phyloP scores from a whole-genome alignment of 2,329 filamentous ascomycete genomes.

The Dactylellina sp. region DNA sequence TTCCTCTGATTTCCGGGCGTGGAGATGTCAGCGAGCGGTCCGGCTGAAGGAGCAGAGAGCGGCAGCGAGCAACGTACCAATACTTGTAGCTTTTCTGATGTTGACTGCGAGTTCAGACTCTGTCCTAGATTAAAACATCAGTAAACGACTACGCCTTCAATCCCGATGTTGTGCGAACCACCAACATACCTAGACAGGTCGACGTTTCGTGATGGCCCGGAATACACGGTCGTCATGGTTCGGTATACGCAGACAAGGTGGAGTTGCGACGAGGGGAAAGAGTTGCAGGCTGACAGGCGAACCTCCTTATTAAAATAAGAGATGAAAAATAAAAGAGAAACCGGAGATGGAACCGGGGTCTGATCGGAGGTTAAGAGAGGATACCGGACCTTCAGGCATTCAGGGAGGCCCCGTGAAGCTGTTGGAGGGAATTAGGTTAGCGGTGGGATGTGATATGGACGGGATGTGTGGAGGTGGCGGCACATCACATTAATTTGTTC shows the following conservation, averaged over 20 bases:
- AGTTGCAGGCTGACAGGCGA: neutral
- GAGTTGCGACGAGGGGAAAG: conserved; percentile 31
- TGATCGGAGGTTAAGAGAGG: neutral
- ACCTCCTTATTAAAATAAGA: conserved; percentile 11
- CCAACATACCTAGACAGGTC: conserved; percentile 52
- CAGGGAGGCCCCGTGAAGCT: conserved; percentile 28
- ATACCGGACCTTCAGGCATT: conserved; percentile 5
- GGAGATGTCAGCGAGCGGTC: conserved; percentile 27
- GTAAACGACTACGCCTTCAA: neutral
- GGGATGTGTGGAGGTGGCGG: conserved; percentile 30
- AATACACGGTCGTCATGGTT: conserved; percentile 41
- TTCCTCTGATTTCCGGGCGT: conserved; percentile 69
- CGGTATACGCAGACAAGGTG: conserved; percentile 26
- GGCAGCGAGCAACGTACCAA: conserved; percentile 62
- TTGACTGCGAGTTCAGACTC: conserved; percentile 77
- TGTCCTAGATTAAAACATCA: conserved; percentile 66
- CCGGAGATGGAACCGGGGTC: conserved; percentile 26
- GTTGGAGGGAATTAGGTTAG: neutral
- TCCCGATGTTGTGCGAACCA: neutral
- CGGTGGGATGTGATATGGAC: conserved; percentile 23
- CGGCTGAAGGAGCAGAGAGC: conserved; percentile 17
- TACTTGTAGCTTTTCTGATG: conserved; percentile 77
- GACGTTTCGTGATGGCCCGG: conserved; percentile 55
- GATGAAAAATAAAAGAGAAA: conserved; percentile 1
- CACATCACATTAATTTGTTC: conserved; percentile 28